A percentile compares a stretch with the other conserved stretches of the same genome.
These are phyloP conservation scores for Wickerhamiella dianesei DNA, from an alignment of 805 yeast species.

Conservation along the genomic window DNA sequence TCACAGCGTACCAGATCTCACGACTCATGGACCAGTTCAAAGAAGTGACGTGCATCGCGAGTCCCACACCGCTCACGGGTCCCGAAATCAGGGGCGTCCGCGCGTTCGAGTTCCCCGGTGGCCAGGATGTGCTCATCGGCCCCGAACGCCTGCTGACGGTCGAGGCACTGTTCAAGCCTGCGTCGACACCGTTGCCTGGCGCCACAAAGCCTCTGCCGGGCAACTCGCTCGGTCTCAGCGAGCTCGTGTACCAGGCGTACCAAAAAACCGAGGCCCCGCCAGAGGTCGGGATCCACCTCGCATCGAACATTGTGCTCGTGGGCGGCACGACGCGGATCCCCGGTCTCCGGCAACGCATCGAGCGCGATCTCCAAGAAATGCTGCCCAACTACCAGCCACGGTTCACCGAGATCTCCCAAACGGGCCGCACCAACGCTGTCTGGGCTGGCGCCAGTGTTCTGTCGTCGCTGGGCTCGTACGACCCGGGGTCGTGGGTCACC, in stretches of 20 bases:
- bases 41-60: constrained; percentile 31
- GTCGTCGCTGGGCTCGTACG: constrained; percentile 80
- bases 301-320: constrained; percentile 75
- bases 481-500: constrained; percentile 80
- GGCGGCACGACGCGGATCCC: constrained; percentile 75
- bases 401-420: constrained; percentile 42
- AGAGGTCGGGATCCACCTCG: constrained; percentile 61
- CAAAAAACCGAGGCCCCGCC: constrained; percentile 36
- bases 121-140: constrained; percentile 34
- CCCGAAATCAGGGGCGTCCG: constrained; percentile 33
- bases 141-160: constrained; percentile 41
- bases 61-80: constrained; percentile 12
- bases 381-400: constrained; percentile 78
- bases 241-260: constrained; percentile 33
- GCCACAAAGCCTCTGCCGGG: constrained; percentile 28
- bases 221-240: constrained; percentile 38
- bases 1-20: constrained; percentile 43
- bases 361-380: constrained; percentile 49
- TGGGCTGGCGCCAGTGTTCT: constrained; percentile 91
- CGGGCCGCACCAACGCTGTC: constrained; percentile 49
- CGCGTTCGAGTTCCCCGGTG: constrained; percentile 49
- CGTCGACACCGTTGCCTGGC: constrained; percentile 34
- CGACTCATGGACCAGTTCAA: constrained; percentile 59
- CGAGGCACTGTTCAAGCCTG: constrained; percentile 63
- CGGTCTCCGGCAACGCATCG: constrained; percentile 63